Evolutionary conservation across 305 asterid genomes (phyloP), one percentile per base, ranked within the genome.

Genomic region (Ilex paraguariensis): DNA sequence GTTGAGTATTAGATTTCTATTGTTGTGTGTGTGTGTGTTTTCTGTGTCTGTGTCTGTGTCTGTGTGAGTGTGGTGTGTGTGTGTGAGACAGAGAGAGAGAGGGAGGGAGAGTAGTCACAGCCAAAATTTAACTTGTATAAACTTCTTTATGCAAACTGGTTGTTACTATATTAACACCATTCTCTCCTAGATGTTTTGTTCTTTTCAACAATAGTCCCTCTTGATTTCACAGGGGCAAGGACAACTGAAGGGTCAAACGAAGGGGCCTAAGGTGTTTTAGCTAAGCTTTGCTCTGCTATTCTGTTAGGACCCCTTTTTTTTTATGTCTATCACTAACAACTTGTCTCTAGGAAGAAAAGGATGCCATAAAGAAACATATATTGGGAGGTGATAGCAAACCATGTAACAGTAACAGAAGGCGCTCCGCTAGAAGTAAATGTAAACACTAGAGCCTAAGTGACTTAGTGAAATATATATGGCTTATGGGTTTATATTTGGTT

Each of bases 351-450:
- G 32, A 56, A 66, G 83, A 92, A 90, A 71, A 60, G 67, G 61
- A 72, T 46, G 68, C 56, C 33, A 73, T 64, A 21, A 62, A 53
- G n/a, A 87, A 66, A 69, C 49, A 66, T 36, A 79, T 49, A 57
- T 14, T 51, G 14, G 73, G 63, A 6, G 79, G 70, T 63, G 82
- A 75, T 53, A 67, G 53, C 56, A 76, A 56, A 64, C 64, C 64
- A 31, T 52, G 66, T 66, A 70, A 73, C 64, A 65, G 75, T 60
- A 74, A 59, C 61, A 69, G 83, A 63, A 68, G 82, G 70, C 76
- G 75, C 14, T 76, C 70, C 61, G 66, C 85, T 53, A 85, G 89
- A 82, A 80, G 96, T 66, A 78, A 74, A 87, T 91, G 97, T 91
- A 82, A 79, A 61, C 30, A 0, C 56, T 14, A 14, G n/a, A 6